Conservation (phyloP, 306 rosid species). For the Hippophae gyantsensis region DNA sequence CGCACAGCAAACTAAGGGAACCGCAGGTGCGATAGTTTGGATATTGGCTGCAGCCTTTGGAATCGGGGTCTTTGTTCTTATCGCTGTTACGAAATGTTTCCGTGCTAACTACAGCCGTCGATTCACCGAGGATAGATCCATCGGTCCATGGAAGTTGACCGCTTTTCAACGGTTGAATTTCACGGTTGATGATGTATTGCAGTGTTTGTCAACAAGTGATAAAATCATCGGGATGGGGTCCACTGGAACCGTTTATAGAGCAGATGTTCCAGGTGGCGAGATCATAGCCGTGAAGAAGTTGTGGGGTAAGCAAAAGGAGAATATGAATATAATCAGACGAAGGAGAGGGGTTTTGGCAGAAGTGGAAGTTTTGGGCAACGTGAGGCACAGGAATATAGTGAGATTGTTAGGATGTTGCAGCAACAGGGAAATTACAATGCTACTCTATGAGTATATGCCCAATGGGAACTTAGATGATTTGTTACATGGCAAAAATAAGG, state of each 20-base stretch:
- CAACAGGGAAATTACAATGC: conserved; percentile 77
- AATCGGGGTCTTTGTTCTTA: conserved; percentile 63
- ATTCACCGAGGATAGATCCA: conserved; percentile 30
- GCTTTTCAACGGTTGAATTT: conserved; percentile 83
- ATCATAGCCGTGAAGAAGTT: conserved; percentile 81
- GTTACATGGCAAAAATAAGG: conserved; percentile 64
- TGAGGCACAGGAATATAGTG: conserved; percentile 95
- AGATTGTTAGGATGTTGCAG: conserved; percentile 89
- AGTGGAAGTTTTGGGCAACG: conserved; percentile 87
- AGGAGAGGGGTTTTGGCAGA: conserved; percentile 84
- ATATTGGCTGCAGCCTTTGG: conserved; percentile 84
- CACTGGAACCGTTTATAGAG: conserved; percentile 71
- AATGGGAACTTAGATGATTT: conserved; percentile 79
- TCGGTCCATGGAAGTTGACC: conserved; percentile 78
- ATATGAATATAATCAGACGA: conserved; percentile 34
- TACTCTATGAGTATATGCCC: conserved; percentile 89
- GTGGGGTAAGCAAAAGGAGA: conserved; percentile 73
- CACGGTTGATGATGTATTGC: conserved; percentile 80
- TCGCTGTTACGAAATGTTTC: conserved; percentile 81
- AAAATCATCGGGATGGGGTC: conserved; percentile 87
- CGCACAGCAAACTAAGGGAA: conserved; percentile 41
- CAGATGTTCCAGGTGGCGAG: conserved; percentile 92
- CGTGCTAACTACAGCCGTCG: conserved; percentile 51
- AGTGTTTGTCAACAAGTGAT: conserved; percentile 60
- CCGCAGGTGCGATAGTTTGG: conserved; percentile 87